These are phyloP conservation scores for Solanum aculeatissimum DNA, from an alignment of 305 asterid genomes.

Conservation along the genomic window DNA sequence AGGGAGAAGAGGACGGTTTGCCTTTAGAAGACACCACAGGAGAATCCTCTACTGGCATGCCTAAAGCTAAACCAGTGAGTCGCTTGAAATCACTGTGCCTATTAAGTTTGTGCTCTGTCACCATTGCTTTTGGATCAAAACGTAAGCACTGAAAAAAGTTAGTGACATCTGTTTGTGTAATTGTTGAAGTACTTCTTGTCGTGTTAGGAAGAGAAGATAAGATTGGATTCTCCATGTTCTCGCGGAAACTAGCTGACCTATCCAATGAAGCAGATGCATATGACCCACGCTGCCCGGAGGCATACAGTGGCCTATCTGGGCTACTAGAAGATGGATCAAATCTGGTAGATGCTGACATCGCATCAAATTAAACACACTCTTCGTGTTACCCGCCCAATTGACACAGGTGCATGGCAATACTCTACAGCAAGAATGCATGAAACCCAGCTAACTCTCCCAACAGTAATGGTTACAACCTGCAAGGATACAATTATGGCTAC, in stretches of 20 bases:
- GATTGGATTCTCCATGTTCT: constrained; percentile 56
- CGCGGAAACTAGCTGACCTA: constrained; percentile 33
- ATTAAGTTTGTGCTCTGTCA: constrained; percentile 62
- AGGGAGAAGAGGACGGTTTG: constrained; percentile 42
- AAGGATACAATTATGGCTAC: background rate
- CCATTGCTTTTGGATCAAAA: constrained; percentile 77
- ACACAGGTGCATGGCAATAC: constrained; percentile 76
- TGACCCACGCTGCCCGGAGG: constrained; percentile 71
- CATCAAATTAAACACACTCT: constrained; percentile 51
- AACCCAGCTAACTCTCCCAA: constrained; percentile 32
- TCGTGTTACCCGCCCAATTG: constrained; percentile 41
- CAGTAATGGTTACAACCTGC: constrained; percentile 35
- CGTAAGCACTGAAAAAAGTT: constrained; percentile 79
- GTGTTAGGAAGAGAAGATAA: constrained; percentile 70
- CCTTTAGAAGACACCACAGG: constrained; percentile 45
- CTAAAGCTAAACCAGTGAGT: constrained; percentile 64
- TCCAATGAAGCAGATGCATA: constrained; percentile 61
- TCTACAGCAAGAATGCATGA: constrained; percentile 35
- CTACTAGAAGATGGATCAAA: constrained; percentile 76
- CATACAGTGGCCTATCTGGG: constrained; percentile 72
- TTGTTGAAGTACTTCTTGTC: constrained; percentile 60
- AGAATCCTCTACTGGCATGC: constrained; percentile 65
- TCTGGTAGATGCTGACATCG: constrained; percentile 87
- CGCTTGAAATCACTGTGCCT: constrained; percentile 68
- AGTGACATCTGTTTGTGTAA: constrained; percentile 63